Evolutionary conservation across 208 protist genomes (phyloP).

Genomic region (Acanthamoeba castellanii): DNA sequence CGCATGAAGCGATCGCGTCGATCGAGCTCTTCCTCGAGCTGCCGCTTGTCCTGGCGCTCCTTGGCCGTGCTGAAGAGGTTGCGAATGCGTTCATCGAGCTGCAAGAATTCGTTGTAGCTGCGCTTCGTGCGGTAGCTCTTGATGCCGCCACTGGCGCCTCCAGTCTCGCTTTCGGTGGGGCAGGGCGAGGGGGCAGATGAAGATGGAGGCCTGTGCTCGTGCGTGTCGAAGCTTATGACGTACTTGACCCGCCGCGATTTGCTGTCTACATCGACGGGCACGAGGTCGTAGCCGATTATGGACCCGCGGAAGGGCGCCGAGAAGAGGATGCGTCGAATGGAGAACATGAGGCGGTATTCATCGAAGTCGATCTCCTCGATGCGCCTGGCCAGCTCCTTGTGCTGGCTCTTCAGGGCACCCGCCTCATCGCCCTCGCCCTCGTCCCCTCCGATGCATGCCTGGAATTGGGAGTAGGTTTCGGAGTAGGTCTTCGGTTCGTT

Average conservation of each 20-base stretch:
- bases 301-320: constrained; percentile 12
- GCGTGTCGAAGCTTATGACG: constrained; percentile 28
- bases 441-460: not conserved
- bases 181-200: not conserved
- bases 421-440: not conserved
- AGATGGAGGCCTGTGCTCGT: not conserved
- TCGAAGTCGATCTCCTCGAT: constrained; percentile 42
- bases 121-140: constrained; percentile 41
- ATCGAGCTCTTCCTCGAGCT: constrained; percentile 13
- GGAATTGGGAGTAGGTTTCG: not conserved
- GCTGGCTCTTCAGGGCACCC: not conserved
- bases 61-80: constrained; percentile 2
- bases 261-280: not conserved
- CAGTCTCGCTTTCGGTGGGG: not conserved
- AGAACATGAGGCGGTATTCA: constrained; percentile 45
- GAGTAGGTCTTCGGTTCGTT: constrained; percentile 12
- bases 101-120: constrained; percentile 39
- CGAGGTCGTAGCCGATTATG: constrained; percentile 12
- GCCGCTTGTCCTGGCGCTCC: not conserved
- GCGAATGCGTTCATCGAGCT: constrained; percentile 23
- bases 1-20: not conserved
- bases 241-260: constrained; percentile 23
- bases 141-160: not conserved
- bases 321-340: constrained; percentile 34
- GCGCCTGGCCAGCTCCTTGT: not conserved